Conservation (phyloP, 108 stramenopile species). For the Parmales sp. region DNA sequence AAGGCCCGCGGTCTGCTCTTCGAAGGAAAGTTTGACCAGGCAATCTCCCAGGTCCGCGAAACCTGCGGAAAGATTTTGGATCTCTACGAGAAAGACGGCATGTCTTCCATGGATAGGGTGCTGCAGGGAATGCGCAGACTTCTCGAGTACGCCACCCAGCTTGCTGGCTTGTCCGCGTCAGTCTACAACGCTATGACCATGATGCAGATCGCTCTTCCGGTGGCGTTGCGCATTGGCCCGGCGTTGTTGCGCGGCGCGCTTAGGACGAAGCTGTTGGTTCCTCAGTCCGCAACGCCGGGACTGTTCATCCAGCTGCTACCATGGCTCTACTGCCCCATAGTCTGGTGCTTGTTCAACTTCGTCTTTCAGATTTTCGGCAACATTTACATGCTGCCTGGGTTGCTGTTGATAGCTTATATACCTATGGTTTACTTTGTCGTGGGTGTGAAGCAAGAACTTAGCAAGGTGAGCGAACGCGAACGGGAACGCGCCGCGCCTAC, state of each 20-base stretch:
- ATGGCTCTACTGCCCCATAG: constrained; percentile 4
- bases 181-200: constrained; percentile 2
- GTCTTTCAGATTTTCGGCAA: constrained; percentile 5
- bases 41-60: background rate
- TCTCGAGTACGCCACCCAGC: background rate
- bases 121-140: background rate
- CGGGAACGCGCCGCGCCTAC: no score
- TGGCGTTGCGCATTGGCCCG: constrained; percentile 2
- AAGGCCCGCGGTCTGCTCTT: background rate
- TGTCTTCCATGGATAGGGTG: background rate
- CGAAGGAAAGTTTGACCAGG: constrained; percentile 7
- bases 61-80: background rate
- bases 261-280: constrained; percentile 6
- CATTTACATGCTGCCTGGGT: background rate
- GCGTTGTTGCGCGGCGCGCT: background rate
- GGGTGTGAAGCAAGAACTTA: background rate
- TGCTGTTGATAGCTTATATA: background rate
- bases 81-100: background rate
- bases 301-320: constrained; percentile 12
- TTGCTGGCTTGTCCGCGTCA: background rate
- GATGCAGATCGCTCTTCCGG: background rate
- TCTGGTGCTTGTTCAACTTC: constrained; percentile 12
- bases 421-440: constrained; percentile 7
- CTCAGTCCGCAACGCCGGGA: constrained; percentile 4
- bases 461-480: no score